These are phyloP conservation scores for Colletotrichum simmondsii DNA, from an alignment of 2,329 filamentous ascomycete species.

Conservation along the genomic window DNA sequence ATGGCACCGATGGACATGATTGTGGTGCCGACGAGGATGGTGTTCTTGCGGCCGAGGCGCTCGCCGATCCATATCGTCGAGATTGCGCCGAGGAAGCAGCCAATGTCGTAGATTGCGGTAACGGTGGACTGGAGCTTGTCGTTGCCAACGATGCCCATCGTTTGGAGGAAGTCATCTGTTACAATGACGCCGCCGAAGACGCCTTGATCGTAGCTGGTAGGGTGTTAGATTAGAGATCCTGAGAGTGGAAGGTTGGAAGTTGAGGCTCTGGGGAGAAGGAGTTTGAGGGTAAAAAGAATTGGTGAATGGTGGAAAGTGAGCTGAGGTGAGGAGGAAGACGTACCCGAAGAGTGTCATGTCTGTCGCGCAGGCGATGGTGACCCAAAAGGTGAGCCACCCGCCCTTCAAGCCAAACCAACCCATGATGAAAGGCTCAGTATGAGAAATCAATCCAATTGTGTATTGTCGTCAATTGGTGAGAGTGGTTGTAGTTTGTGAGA, in stretches of 20 bases:
- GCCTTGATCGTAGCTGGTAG: slow-evolving; percentile 56
- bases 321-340: neutral
- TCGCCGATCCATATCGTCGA: slow-evolving; percentile 46
- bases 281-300: neutral
- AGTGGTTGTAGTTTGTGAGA: neutral
- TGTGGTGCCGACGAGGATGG: slow-evolving; percentile 44
- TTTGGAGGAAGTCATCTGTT: slow-evolving; percentile 54
- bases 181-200: slow-evolving; percentile 60
- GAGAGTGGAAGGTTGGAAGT: too few relatives aligned
- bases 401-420: slow-evolving; percentile 31
- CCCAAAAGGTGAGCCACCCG: slow-evolving; percentile 34
- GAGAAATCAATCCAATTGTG: too few relatives aligned
- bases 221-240: neutral
- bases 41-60: slow-evolving; percentile 45
- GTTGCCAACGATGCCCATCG: slow-evolving; percentile 54
- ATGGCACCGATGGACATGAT: slow-evolving; percentile 48
- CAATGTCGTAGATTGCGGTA: slow-evolving; percentile 68
- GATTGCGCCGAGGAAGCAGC: slow-evolving; percentile 65
- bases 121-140: slow-evolving; percentile 55
- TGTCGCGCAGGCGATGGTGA: slow-evolving; percentile 35
- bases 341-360: slow-evolving; percentile 43
- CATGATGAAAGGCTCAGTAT: neutral
- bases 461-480: neutral
- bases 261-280: neutral
- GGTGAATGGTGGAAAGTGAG: neutral